Conservation (phyloP, 331 rosid species). For the Quercus phellos region DNA sequence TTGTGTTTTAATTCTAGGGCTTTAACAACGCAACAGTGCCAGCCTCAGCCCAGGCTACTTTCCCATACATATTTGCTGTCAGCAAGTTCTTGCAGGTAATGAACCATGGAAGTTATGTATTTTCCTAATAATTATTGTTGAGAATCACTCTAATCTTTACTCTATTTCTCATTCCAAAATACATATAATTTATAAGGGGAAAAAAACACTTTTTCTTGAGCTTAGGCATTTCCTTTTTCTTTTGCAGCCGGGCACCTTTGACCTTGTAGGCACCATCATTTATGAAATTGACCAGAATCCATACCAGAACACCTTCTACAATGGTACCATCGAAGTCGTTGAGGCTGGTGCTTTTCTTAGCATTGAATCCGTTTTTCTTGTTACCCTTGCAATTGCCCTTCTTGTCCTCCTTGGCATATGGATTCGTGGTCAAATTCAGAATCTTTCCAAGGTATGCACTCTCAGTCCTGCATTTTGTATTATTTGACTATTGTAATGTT, state of each 20-base stretch:
- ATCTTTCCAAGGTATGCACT: constrained; percentile 67
- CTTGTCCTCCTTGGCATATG: constrained; percentile 67
- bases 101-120: background rate
- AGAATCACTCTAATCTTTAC: background rate
- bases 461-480: background rate
- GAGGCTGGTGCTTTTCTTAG: constrained; percentile 59
- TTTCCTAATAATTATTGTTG: background rate
- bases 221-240: constrained; percentile 15
- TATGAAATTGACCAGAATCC: constrained; percentile 79
- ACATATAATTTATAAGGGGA: background rate
- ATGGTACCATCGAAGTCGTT: constrained; percentile 83
- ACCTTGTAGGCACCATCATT: constrained; percentile 78
- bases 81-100: constrained; percentile 91
- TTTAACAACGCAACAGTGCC: constrained; percentile 72
- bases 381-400: constrained; percentile 75
- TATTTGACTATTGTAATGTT: background rate
- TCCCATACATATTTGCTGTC: constrained; percentile 77
- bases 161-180: background rate
- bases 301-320: constrained; percentile 72
- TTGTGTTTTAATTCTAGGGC: constrained; percentile 38
- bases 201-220: background rate
- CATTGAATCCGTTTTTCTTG: constrained; percentile 74
- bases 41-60: constrained; percentile 74
- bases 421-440: constrained; percentile 80
- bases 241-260: constrained; percentile 83